These are phyloP conservation scores for Fusarium hainanense DNA, from an alignment of 2,329 filamentous ascomycete species.

Conservation along the genomic window DNA sequence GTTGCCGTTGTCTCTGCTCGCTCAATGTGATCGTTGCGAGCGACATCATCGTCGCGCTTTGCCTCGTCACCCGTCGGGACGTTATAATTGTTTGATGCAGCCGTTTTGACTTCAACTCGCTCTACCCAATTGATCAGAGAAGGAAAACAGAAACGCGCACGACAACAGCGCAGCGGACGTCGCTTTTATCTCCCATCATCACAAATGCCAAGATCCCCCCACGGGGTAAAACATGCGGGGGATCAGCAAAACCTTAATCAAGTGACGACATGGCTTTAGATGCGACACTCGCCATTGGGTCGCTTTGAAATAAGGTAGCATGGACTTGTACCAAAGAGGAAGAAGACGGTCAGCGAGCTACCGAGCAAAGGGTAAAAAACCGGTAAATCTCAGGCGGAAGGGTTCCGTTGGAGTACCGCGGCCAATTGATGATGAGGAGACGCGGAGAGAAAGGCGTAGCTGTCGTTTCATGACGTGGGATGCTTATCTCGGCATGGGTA, in stretches of 20 bases:
- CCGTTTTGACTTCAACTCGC: not conserved
- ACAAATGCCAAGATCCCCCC: conserved; percentile 8
- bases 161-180: not conserved
- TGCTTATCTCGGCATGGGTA: not conserved
- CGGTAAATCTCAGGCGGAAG: not conserved
- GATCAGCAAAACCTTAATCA: conserved; percentile 12
- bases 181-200: not conserved
- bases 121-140: rapidly evolving
- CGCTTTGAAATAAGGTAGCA: not conserved
- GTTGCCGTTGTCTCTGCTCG: conserved; percentile 18
- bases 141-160: too few species aligned
- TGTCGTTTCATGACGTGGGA: not conserved
- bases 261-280: not conserved
- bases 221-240: conserved; percentile 26
- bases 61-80: not conserved
- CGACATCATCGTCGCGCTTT: not conserved
- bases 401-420: not conserved
- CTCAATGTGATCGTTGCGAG: conserved; percentile 26
- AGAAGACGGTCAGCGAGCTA: not conserved
- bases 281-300: not conserved
- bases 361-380: not conserved
- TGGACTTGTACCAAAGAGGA: conserved; percentile 2
- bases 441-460: not conserved
- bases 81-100: rapidly evolving
- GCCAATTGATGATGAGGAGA: not conserved